A percentile compares a stretch with the other conserved stretches of the same genome.
These are phyloP conservation scores for Deinandra increscens DNA, from an alignment of 129 eudicot genomes.

Conservation along the genomic window DNA sequence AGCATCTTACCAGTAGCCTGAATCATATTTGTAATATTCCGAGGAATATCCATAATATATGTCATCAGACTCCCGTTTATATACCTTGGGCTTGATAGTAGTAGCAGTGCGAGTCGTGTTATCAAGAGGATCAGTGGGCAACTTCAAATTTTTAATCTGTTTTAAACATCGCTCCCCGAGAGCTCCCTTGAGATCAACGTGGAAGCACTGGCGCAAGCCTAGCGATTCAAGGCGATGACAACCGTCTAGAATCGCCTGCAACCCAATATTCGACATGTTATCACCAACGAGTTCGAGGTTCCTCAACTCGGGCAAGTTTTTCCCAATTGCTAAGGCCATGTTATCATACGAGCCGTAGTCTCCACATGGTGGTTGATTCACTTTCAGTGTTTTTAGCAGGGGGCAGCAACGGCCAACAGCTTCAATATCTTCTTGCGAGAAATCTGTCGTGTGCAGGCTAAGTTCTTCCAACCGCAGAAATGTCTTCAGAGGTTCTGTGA, in stretches of 20 bases:
- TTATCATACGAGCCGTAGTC: background rate
- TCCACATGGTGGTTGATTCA: background rate
- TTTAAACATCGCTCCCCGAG: background rate
- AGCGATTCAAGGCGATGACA: constrained; percentile 1
- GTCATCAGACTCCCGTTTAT: too few species aligned
- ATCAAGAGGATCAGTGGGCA: background rate
- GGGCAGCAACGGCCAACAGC: constrained; percentile 1
- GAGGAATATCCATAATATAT: too few species aligned
- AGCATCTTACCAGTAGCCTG: too few species aligned
- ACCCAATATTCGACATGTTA: background rate
- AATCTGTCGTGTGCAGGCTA: background rate
- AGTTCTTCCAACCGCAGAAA: background rate
- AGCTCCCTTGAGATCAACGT: background rate
- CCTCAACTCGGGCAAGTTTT: background rate
- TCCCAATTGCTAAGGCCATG: background rate
- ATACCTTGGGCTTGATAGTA: too few species aligned
- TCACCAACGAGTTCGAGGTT: background rate
- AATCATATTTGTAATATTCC: too few species aligned
- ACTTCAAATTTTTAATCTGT: background rate
- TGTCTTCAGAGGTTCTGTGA: background rate
- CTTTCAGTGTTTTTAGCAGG: background rate
- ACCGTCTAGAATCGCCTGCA: constrained; percentile 2
- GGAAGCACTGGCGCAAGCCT: background rate
- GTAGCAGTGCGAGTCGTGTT: too few species aligned
- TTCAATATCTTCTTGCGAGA: background rate